Evolutionary conservation across 345 rosid species (phyloP), one percentile per base, ranked within the genome.

Genomic region (Isatis tinctoria): DNA sequence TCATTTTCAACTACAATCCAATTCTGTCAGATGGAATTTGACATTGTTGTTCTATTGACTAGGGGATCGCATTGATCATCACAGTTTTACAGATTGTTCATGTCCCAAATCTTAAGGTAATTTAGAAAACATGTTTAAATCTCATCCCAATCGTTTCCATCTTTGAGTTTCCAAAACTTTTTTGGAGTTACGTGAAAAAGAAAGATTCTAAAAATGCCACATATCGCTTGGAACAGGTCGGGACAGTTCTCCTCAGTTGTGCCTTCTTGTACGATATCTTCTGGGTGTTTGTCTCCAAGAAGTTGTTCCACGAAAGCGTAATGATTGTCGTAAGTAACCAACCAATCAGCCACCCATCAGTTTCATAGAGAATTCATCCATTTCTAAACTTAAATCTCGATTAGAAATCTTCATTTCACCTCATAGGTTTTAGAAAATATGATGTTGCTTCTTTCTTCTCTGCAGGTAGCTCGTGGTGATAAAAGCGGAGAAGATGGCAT

Each of bases 261-360:
- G 97, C 98, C 53, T 96, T 96, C 87, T 78, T 92, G 75, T 92
- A 96, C 44, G 98, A 92, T 81, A 96, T 92, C 79, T 96, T 96
- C 80, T 96, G 99, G 99, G 99, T 96, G 74, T 96, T 92, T 44
- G 77, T 92, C 75, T 96, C 99, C 26, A 96, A 90, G 89, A 90
- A 85, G 86, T 61, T 90, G 85, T 96, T 92, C 84, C 86, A 89
- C 22, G 96, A 96, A 85, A 96, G 99, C 37, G 99, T 96, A 65
- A 96, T 96, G 99, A 96, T 96, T 77, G 97, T 90, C 77, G 99
- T 92, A 84, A 85, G 93, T 86, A 73, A 69, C 79, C 53, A 61
- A 44, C 57, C 36, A 28, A 17, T 54, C 20, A 7, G 26, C 59
- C 53, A 64, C 8, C 64, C 65, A 67, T 49, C 27, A 43, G 30